Conservation (phyloP, 345 rosid genomes). For the Brassica juncea region DNA sequence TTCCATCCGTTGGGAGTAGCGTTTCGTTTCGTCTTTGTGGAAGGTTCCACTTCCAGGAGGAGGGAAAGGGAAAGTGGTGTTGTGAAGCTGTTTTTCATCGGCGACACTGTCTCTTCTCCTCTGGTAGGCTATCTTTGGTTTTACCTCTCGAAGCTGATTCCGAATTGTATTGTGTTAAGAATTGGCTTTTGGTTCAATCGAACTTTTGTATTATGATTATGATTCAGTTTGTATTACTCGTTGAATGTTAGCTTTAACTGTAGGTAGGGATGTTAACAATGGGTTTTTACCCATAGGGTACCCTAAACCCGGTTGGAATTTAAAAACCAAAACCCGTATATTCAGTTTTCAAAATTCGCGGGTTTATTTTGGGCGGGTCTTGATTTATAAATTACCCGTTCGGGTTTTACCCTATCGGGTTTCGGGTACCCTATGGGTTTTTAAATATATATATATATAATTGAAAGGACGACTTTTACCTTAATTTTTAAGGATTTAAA, state of each 20-base stretch:
- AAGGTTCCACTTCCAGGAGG: background rate
- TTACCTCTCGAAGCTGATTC: background rate
- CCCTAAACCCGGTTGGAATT: too few species aligned
- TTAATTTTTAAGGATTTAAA: too few species aligned
- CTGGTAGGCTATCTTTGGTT: constrained; percentile 25
- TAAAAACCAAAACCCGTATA: too few species aligned
- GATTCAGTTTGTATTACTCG: background rate
- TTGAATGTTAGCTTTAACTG: background rate
- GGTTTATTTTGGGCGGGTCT: too few species aligned
- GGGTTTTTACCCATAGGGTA: too few species aligned
- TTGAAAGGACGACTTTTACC: too few species aligned
- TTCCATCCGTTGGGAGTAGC: background rate
- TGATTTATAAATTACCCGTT: too few species aligned
- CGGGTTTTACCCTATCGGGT: too few species aligned
- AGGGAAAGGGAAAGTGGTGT: background rate
- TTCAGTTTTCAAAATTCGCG: too few species aligned
- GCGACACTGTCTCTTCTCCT: constrained; percentile 15
- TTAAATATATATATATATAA: too few species aligned
- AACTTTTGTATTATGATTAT: background rate
- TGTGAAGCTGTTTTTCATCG: constrained; percentile 4
- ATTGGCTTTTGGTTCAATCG: background rate
- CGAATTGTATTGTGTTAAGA: background rate
- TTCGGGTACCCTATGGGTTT: too few species aligned
- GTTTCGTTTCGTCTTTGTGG: background rate
- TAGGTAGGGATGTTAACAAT: too few species aligned